phyloP scores from a whole-genome alignment of 495 filamentous ascomycete species.

The Staphylotrichum tortipilum region DNA sequence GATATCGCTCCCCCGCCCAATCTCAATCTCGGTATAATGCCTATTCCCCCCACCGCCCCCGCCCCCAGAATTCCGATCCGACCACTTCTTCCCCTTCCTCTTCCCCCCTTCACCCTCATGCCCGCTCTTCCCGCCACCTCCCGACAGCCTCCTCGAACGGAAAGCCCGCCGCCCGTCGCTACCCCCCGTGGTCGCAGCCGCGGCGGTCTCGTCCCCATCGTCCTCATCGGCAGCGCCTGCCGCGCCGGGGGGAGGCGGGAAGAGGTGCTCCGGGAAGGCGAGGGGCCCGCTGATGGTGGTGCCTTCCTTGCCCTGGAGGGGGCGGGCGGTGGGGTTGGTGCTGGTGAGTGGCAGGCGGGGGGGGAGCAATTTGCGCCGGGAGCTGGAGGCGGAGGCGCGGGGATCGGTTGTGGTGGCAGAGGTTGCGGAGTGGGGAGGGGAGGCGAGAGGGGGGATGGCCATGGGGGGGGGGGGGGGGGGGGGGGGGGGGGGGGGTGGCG shows the following conservation, averaged over 20 bases:
- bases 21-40: constrained; percentile 21
- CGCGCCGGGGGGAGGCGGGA: background rate
- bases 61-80: background rate
- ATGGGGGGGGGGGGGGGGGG: background rate
- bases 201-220: too few species aligned
- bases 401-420: background rate
- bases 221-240: too few species aligned
- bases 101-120: background rate
- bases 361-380: constrained; percentile 1
- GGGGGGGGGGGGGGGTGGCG: background rate
- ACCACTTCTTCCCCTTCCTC: constrained; percentile 5
- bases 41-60: background rate
- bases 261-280: constrained; percentile 15
- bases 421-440: background rate
- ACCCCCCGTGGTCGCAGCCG: too few species aligned
- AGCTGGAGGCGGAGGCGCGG: background rate
- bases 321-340: background rate
- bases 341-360: constrained; percentile 1
- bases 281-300: constrained; percentile 18
- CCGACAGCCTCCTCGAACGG: background rate
- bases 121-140: background rate
- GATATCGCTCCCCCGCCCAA: constrained; percentile 20
- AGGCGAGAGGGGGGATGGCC: background rate
- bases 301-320: constrained; percentile 12
- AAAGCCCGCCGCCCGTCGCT: background rate